Evolutionary conservation across 1,139 yeast species (phyloP).

Genomic region (Kodamaea suecica): DNA sequence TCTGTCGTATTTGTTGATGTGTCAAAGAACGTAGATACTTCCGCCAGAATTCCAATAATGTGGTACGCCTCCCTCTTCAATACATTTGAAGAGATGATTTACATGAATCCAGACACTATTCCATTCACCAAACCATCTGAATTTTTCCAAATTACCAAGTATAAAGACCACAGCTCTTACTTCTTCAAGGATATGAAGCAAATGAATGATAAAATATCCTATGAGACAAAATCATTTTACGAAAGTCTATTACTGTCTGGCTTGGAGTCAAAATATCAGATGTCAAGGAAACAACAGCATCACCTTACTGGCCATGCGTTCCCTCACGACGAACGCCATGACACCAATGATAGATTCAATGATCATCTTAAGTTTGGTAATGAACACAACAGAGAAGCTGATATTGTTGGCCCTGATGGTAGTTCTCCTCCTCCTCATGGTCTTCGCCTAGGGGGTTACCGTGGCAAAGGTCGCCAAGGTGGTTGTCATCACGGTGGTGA

Average conservation of each 20-base stretch:
- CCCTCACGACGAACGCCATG: neutral
- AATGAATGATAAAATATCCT: constrained; percentile 6
- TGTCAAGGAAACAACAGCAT: constrained; percentile 1
- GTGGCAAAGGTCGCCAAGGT: neutral
- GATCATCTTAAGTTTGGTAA: neutral
- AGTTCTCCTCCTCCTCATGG: neutral
- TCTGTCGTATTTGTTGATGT: constrained; percentile 16
- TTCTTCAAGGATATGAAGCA: constrained; percentile 18
- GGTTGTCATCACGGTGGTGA: neutral
- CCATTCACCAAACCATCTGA: constrained; percentile 17
- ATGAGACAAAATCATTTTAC: constrained; percentile 7
- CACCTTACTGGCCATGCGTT: no score
- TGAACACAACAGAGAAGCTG: neutral
- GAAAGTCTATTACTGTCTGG: constrained; percentile 6
- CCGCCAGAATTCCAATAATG: constrained; percentile 14
- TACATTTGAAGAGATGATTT: constrained; percentile 21
- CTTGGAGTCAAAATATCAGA: constrained; percentile 1
- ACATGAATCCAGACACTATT: constrained; percentile 20
- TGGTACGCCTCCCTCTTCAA: constrained; percentile 23
- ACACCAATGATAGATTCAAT: neutral
- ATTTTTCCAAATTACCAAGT: constrained; percentile 15
- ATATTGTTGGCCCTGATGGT: neutral
- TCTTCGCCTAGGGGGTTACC: neutral
- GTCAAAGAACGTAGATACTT: neutral
- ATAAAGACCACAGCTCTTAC: constrained; percentile 16